Evolutionary conservation across 345 rosid genomes (phyloP).

Genomic region (Pugionium dolabratum): DNA sequence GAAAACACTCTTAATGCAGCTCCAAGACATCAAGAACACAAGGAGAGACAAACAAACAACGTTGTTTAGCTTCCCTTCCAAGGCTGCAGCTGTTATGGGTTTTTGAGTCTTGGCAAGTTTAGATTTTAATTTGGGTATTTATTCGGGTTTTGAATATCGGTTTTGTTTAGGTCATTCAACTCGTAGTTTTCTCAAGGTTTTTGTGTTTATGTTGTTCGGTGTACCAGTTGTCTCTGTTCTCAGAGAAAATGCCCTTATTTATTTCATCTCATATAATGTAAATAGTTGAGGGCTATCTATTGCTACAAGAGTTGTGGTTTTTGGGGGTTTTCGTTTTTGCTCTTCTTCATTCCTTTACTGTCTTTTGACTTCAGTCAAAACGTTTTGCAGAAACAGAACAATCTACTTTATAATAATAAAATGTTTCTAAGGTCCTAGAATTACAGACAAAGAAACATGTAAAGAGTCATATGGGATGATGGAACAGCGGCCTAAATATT

Average conservation of each 20-base stretch:
- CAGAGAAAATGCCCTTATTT: slow-evolving; percentile 7
- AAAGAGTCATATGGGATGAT: background rate
- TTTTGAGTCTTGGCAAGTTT: slow-evolving; percentile 10
- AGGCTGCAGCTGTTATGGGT: slow-evolving; percentile 15
- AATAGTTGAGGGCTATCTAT: slow-evolving; percentile 26
- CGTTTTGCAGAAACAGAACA: slow-evolving; percentile 4
- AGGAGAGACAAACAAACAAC: slow-evolving; percentile 59
- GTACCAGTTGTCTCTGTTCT: slow-evolving; percentile 14
- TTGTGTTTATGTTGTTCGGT: background rate
- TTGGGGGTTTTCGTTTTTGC: no score
- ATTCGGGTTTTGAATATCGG: slow-evolving; percentile 13
- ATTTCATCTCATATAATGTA: slow-evolving; percentile 12
- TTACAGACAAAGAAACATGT: no score
- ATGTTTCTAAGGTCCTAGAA: background rate
- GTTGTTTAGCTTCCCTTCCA: slow-evolving; percentile 41
- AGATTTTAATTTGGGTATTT: no score
- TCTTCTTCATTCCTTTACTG: slow-evolving; percentile 5
- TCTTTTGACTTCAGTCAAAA: slow-evolving; percentile 3
- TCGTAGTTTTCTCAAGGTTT: background rate
- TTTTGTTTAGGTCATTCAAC: slow-evolving; percentile 1
- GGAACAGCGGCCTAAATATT: background rate
- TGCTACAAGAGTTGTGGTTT: slow-evolving; percentile 13
- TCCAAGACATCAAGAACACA: slow-evolving; percentile 62
- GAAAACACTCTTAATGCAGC: slow-evolving; percentile 47
- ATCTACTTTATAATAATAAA: no score